These are phyloP conservation scores for Eremothecium coryli DNA, from an alignment of 1,139 yeast species.

Conservation along the genomic window DNA sequence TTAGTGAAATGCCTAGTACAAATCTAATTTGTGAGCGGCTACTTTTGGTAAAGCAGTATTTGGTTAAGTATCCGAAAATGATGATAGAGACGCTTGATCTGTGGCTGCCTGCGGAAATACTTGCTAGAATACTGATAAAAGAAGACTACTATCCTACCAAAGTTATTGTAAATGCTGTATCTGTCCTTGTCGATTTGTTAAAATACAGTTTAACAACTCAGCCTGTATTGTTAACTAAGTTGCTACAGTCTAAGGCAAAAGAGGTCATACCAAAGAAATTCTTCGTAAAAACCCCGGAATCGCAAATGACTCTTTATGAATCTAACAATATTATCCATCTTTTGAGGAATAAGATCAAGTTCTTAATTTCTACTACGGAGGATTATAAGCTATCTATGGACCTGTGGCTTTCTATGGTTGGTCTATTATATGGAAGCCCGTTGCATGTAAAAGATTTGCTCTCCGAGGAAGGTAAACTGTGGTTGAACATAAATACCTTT, in stretches of 20 bases:
- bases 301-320: not conserved
- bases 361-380: conserved; percentile 12
- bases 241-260: not conserved
- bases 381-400: conserved; percentile 25
- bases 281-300: not conserved
- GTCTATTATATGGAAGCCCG: conserved; percentile 19
- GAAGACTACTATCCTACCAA: conserved; percentile 18
- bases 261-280: conserved; percentile 8
- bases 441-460: conserved; percentile 9
- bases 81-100: conserved; percentile 17
- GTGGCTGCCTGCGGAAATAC: conserved; percentile 29
- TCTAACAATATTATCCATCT: conserved; percentile 12
- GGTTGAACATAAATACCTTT: conserved; percentile 19
- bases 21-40: conserved; percentile 23
- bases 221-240: not conserved
- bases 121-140: conserved; percentile 18
- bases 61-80: conserved; percentile 17
- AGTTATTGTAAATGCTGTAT: conserved; percentile 15
- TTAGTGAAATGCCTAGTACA: conserved; percentile 22
- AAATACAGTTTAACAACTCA: conserved; percentile 13
- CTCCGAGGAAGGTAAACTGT: conserved; percentile 10
- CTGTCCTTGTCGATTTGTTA: conserved; percentile 21
- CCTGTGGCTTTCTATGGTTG: conserved; percentile 25
- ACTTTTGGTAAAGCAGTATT: conserved; percentile 18
- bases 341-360: conserved; percentile 14